Evolutionary conservation across 1,284 basidiomycete genomes (phyloP), one percentile per base, ranked within the genome.

Genomic region (Thelephora terrestris): DNA sequence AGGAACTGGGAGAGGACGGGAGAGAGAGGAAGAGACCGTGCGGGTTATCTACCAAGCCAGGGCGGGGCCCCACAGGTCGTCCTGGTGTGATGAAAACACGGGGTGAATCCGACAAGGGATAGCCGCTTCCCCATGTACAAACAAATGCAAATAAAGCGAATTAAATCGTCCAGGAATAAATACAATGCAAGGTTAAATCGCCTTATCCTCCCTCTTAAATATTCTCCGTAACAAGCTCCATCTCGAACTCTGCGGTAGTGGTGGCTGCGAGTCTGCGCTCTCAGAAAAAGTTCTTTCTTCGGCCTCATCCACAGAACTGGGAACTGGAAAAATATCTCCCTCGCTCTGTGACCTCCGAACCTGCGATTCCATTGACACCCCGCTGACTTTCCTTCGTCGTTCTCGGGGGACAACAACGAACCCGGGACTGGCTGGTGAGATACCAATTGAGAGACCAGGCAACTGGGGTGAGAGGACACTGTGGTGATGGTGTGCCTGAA

Each of bases 351-450:
- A 23, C 39, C 39, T 42, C 39, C 39, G 2, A 2, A 23, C n/a
- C 25, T 23, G 39, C 21, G 39, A 42, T 16, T 42, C 39, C 21
- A 42, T n/a, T n/a, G 39, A 42, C 18, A 42, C 5, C 16, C 39
- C 39, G 6, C 39, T 42, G 5, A 42, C 39, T n/a, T n/a, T 42
- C 56, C 76, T 62, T 54, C 75, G 67, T 54, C 74, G 63, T 52
- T 76, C 73, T 44, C 67, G 61, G 23, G 80, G 79, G 43, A 78
- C 68, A 47, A 85, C 71, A 21, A 74, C 70, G 58, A 86, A 87
- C 17, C 84, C 84, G 25, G 84, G 84, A 57, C 81, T 84, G 47
- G 82, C 67, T 12, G 84, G 81, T 20, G 81, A 84, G 40, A 87
- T 58, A 4, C 84, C 84, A 53, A 86, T 86, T 53, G 81, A 79